These are phyloP conservation scores for Lunasporangiospora selenospora DNA, from an alignment of 192 early-diverging fungal genomes.

Conservation along the genomic window DNA sequence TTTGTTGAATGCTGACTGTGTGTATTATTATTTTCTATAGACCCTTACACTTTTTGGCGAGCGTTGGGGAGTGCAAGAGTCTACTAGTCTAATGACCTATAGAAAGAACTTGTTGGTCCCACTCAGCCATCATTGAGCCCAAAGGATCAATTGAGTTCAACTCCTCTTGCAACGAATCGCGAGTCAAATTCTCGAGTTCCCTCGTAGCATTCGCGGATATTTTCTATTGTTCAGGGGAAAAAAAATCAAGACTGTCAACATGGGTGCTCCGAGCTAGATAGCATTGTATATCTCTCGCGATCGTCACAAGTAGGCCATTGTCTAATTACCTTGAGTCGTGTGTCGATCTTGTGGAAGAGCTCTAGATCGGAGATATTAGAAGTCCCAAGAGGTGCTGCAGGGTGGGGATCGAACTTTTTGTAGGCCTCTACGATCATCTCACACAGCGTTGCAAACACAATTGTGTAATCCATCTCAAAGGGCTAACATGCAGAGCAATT, in stretches of 20 bases:
- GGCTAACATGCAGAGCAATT: too few species aligned
- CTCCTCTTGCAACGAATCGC: conserved; percentile 19
- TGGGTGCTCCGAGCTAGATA: too few species aligned
- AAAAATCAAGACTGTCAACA: background rate
- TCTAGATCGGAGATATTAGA: conserved; percentile 7
- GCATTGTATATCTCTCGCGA: background rate
- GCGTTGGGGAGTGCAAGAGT: too few species aligned
- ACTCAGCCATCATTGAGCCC: background rate
- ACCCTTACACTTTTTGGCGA: too few species aligned
- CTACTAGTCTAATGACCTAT: conserved; percentile 5
- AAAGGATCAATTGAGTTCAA: conserved; percentile 12
- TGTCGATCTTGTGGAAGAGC: conserved; percentile 23
- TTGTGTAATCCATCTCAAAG: conserved; percentile 33
- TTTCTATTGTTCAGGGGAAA: conserved; percentile 8
- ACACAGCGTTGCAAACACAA: conserved; percentile 23
- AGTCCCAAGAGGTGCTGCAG: background rate
- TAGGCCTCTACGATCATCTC: conserved; percentile 24
- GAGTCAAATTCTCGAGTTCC: conserved; percentile 15
- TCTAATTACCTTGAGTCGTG: conserved; percentile 22
- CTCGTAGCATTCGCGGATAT: background rate
- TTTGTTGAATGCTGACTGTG: too few species aligned
- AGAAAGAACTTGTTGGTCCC: conserved; percentile 11
- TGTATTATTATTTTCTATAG: too few species aligned
- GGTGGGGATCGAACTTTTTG: conserved; percentile 27
- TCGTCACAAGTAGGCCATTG: background rate